These are phyloP conservation scores for Zizania latifolia DNA, from an alignment of 176 grass and related monocot genomes.

Conservation along the genomic window DNA sequence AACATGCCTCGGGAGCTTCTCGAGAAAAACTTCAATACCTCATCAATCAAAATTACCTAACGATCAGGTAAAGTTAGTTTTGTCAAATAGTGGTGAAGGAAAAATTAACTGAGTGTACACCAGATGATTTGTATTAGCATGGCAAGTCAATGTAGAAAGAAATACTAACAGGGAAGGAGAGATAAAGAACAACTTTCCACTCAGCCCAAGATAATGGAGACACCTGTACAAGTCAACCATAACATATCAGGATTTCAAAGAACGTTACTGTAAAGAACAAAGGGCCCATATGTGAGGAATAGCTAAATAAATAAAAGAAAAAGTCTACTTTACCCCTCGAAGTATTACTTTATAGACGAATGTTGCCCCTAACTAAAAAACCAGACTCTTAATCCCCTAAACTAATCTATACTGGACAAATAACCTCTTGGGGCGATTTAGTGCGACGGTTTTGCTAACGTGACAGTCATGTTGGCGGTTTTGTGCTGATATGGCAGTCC, in stretches of 20 bases:
- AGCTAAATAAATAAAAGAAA: too few species aligned
- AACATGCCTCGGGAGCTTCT: conserved; percentile 57
- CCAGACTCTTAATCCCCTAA: too few species aligned
- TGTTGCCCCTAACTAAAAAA: too few species aligned
- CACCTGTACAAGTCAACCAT: conserved; percentile 52
- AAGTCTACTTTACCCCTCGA: too few species aligned
- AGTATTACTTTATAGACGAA: too few species aligned
- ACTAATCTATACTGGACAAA: too few species aligned
- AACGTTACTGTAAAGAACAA: conserved; percentile 1
- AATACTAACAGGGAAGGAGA: conserved; percentile 92
- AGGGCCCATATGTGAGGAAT: too few species aligned
- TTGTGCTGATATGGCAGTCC: too few species aligned
- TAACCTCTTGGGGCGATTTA: too few species aligned
- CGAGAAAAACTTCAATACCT: conserved; percentile 66
- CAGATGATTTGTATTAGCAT: not conserved
- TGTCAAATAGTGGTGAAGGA: not conserved
- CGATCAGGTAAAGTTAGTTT: conserved; percentile 18
- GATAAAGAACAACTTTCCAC: conserved; percentile 88
- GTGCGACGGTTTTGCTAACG: too few species aligned
- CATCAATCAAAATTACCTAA: conserved; percentile 70
- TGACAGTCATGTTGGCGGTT: too few species aligned
- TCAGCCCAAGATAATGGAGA: conserved; percentile 86
- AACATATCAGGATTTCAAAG: not conserved
- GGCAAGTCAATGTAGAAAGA: conserved; percentile 22
- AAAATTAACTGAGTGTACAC: not conserved